phyloP scores from a whole-genome alignment of 257 asterid genomes.

The Scutellaria minor region DNA sequence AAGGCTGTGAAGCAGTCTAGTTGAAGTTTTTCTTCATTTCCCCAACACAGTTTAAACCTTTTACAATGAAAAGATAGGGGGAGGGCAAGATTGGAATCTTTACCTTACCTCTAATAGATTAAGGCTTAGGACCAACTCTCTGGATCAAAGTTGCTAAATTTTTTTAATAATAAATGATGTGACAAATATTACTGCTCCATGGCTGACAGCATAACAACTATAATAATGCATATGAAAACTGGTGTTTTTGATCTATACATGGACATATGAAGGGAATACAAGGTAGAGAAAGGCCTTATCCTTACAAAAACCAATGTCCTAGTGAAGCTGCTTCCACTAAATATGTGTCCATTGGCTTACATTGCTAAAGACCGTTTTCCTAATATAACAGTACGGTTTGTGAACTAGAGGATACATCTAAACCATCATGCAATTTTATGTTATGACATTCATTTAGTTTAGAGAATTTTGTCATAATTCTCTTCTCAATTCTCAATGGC shows the following conservation, averaged over 20 bases:
- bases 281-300: no score
- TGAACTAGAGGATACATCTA: background rate
- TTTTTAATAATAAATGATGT: background rate
- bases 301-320: background rate
- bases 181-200: background rate
- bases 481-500: constrained; percentile 28
- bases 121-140: background rate
- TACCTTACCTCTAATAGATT: background rate
- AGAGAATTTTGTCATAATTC: constrained; percentile 11
- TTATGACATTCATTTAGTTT: constrained; percentile 19
- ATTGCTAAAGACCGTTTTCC: background rate
- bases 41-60: background rate
- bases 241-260: constrained; percentile 11
- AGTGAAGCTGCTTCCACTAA: constrained; percentile 2
- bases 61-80: background rate
- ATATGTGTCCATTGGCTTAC: background rate
- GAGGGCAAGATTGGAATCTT: background rate
- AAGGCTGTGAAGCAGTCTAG: background rate
- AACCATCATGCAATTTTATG: constrained; percentile 14
- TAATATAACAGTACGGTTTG: background rate
- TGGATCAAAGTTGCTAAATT: background rate
- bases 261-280: background rate
- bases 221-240: constrained; percentile 2
- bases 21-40: no score
- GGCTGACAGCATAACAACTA: background rate